Evolutionary conservation across 2,329 filamentous ascomycete genomes (phyloP).

Genomic region (Ophiocordyceps camponoti-saundersi): DNA sequence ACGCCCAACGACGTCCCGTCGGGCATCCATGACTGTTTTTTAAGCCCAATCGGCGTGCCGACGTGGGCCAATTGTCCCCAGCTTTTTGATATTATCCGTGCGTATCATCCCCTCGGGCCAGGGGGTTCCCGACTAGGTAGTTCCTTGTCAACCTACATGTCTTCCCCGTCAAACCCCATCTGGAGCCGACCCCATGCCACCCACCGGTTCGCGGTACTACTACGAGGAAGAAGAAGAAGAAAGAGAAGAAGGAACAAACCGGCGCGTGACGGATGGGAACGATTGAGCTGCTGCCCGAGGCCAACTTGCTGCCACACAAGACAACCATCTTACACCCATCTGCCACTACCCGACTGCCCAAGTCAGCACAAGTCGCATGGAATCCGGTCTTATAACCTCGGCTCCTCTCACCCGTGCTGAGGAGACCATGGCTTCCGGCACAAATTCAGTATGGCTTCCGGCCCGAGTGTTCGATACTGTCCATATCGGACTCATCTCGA

Average conservation of each 20-base stretch:
- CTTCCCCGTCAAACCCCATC: neutral
- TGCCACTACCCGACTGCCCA: constrained; percentile 17
- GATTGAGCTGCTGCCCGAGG: neutral
- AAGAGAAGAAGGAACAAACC: neutral
- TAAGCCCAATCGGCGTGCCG: constrained; percentile 10
- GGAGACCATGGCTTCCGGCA: constrained; percentile 7
- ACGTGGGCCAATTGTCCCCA: constrained; percentile 12
- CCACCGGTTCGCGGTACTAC: no score
- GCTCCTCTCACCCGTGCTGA: constrained; percentile 10
- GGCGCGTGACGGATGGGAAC: no score
- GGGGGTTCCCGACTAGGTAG: neutral
- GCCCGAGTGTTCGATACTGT: constrained; percentile 19
- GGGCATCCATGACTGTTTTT: constrained; percentile 9
- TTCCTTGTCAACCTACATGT: neutral
- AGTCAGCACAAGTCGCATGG: constrained; percentile 14
- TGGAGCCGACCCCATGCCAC: no score
- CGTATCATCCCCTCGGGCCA: neutral
- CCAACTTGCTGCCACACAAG: constrained; percentile 6
- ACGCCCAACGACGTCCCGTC: constrained; percentile 8
- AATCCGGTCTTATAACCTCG: constrained; percentile 15
- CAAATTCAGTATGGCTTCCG: constrained; percentile 24
- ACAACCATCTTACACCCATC: constrained; percentile 4
- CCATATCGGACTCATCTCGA: constrained; percentile 21
- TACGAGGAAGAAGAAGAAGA: neutral
- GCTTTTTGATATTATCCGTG: neutral